phyloP scores from a whole-genome alignment of 805 yeast species.

The Cyberlindnera mycetangii region DNA sequence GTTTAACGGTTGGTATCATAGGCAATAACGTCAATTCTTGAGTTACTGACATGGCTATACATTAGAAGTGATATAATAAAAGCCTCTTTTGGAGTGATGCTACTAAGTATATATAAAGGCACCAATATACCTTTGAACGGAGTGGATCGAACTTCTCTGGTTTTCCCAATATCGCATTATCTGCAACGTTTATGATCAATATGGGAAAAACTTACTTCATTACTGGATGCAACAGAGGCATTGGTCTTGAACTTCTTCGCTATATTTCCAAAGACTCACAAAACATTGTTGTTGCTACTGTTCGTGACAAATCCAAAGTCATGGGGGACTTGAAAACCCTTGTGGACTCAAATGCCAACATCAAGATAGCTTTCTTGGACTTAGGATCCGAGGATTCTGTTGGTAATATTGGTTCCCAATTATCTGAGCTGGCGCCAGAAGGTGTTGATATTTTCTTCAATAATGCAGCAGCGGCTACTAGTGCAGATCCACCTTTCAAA shows the following conservation, averaged over 20 bases:
- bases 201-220: not conserved
- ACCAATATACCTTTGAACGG: too few species aligned
- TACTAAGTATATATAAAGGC: too few species aligned
- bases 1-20: too few species aligned
- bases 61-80: too few species aligned
- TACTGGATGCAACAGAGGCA: constrained; percentile 7
- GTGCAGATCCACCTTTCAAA: not conserved
- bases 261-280: constrained; percentile 1
- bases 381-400: constrained; percentile 8
- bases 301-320: not conserved
- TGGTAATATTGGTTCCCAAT: constrained; percentile 5
- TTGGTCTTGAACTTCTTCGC: constrained; percentile 9
- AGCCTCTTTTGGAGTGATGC: too few species aligned
- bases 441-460: constrained; percentile 14
- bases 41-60: too few species aligned
- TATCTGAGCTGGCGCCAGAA: constrained; percentile 6
- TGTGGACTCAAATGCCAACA: not conserved
- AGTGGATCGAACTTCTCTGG: too few species aligned
- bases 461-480: constrained; percentile 15
- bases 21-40: too few species aligned
- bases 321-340: constrained; percentile 1
- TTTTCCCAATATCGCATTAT: too few species aligned
- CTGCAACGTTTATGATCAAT: too few species aligned
- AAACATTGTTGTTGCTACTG: constrained; percentile 4
- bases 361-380: constrained; percentile 12